Conservation (phyloP, 129 eudicot species). For the Apium graveolens region DNA sequence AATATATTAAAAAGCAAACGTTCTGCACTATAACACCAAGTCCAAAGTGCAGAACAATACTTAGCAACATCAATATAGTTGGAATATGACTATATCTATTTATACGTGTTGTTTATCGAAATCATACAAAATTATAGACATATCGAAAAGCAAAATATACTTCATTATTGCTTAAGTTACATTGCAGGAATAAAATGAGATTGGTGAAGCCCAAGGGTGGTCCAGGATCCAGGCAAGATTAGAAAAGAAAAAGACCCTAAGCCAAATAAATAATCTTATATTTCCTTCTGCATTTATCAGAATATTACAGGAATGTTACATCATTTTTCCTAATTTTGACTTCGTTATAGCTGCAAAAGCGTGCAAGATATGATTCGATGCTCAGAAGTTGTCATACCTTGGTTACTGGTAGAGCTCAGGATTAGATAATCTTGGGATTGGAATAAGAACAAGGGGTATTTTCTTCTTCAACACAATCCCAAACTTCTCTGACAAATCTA, state of each 20-base stretch:
- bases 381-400: neutral
- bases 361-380: neutral
- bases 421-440: conserved; percentile 37
- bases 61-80: too few species aligned
- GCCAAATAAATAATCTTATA: neutral
- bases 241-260: too few species aligned
- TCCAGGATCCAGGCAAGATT: too few species aligned
- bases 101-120: too few species aligned
- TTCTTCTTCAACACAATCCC: conserved; percentile 54
- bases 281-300: neutral
- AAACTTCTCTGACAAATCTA: conserved; percentile 42
- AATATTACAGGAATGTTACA: neutral
- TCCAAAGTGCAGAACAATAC: too few species aligned
- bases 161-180: neutral
- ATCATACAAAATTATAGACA: neutral
- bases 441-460: conserved; percentile 34
- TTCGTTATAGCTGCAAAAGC: neutral
- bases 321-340: neutral
- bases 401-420: conserved; percentile 3
- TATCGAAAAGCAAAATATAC: neutral
- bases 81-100: too few species aligned
- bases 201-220: neutral
- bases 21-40: too few species aligned
- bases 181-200: neutral
- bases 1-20: too few species aligned